phyloP scores from a whole-genome alignment of 148 eudicot genomes.

The Chenopodium berlandieri region DNA sequence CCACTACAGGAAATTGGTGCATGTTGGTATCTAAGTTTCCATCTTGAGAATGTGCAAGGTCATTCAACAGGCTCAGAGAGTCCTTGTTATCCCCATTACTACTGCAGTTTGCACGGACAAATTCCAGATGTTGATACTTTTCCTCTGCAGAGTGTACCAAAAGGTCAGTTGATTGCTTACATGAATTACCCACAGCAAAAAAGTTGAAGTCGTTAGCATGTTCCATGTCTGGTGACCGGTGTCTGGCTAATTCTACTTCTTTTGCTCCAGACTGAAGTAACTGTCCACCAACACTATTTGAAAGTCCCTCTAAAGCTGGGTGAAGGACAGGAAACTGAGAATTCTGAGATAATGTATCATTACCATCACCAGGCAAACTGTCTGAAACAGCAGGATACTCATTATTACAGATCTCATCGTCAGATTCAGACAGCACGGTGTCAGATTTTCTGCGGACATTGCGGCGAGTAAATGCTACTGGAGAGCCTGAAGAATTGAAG shows the following conservation, averaged over 20 bases:
- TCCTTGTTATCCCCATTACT: constrained; percentile 14
- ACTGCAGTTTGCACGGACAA: constrained; percentile 16
- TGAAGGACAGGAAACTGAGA: constrained; percentile 26
- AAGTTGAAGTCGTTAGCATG: constrained; percentile 26
- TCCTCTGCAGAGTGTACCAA: constrained; percentile 4
- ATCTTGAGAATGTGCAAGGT: background rate
- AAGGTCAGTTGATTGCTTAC: constrained; percentile 14
- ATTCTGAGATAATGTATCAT: constrained; percentile 26
- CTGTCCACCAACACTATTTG: constrained; percentile 17
- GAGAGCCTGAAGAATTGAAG: constrained; percentile 56
- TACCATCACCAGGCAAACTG: constrained; percentile 20
- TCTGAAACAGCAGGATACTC: constrained; percentile 30
- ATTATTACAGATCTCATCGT: constrained; percentile 43
- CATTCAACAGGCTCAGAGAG: constrained; percentile 21
- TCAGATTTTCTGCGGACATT: constrained; percentile 50
- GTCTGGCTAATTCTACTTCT: constrained; percentile 25
- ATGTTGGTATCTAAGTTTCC: background rate
- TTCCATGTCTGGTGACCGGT: constrained; percentile 29
- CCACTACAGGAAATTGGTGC: background rate
- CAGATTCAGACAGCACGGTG: constrained; percentile 69
- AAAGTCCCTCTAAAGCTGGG: constrained; percentile 12
- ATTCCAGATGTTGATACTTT: constrained; percentile 14
- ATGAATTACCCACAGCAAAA: constrained; percentile 17
- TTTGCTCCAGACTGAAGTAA: constrained; percentile 22
- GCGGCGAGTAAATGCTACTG: constrained; percentile 54